Evolutionary conservation across 345 rosid genomes (phyloP).

Genomic region (Eucalyptus guilfoylei): DNA sequence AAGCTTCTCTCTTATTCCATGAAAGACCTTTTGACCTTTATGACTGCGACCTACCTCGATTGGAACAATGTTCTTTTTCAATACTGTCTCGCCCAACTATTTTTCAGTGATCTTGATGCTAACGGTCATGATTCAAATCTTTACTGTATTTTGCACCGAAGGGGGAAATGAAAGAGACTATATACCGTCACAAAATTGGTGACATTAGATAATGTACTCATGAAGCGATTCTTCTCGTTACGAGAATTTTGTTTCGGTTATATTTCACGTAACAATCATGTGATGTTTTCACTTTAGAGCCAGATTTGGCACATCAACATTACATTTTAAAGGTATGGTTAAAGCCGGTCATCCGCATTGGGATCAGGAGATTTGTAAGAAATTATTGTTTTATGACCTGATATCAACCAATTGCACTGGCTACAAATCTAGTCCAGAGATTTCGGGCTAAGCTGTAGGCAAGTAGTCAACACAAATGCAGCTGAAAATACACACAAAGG

Average conservation of each 20-base stretch:
- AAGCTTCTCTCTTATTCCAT: background rate
- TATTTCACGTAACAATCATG: background rate
- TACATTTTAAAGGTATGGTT: background rate
- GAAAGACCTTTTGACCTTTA: background rate
- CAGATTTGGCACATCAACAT: background rate
- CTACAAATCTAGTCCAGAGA: background rate
- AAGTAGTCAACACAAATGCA: background rate
- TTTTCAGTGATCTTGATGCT: background rate
- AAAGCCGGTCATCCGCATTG: background rate
- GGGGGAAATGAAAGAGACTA: background rate
- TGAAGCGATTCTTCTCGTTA: background rate
- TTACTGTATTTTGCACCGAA: background rate
- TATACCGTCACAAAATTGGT: background rate
- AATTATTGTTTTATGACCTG: background rate
- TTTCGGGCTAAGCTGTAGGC: background rate
- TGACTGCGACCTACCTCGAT: background rate
- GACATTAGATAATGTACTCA: background rate
- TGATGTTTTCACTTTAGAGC: background rate
- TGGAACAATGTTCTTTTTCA: background rate
- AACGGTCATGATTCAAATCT: background rate
- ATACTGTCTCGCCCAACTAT: background rate
- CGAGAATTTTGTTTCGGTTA: too few relatives aligned
- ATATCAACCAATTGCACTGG: background rate
- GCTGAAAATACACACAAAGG: background rate
- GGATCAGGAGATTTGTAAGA: background rate